Conservation (phyloP, 371 early-diverging fungal species). For the Choanephora cucurbitarum region DNA sequence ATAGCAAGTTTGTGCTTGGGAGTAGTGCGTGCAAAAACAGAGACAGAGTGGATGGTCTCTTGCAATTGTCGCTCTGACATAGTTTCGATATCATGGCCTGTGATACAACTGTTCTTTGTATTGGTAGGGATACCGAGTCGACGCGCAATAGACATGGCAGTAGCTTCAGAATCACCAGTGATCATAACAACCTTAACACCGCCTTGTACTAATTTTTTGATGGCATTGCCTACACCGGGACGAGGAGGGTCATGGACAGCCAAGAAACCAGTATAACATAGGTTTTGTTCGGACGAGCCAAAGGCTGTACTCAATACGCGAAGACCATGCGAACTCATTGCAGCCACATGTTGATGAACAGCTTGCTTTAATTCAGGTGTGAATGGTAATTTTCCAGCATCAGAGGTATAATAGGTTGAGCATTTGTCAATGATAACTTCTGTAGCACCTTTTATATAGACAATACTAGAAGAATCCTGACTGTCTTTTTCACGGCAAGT, state of each 20-base stretch:
- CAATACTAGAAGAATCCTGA: constrained; percentile 15
- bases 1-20: constrained; percentile 91
- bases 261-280: constrained; percentile 81
- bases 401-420: constrained; percentile 55
- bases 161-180: constrained; percentile 88
- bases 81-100: constrained; percentile 72
- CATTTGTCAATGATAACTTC: constrained; percentile 76
- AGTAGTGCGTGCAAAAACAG: constrained; percentile 89
- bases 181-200: constrained; percentile 89
- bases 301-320: constrained; percentile 87
- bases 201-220: constrained; percentile 62
- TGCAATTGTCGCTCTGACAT: constrained; percentile 68
- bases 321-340: constrained; percentile 81
- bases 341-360: constrained; percentile 58
- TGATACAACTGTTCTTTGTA: constrained; percentile 56
- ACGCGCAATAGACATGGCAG: constrained; percentile 80
- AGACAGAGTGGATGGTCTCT: constrained; percentile 56
- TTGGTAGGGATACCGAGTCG: constrained; percentile 73
- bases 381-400: constrained; percentile 38
- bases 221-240: constrained; percentile 67
- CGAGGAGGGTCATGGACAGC: constrained; percentile 89
- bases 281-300: constrained; percentile 56
- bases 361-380: constrained; percentile 53
- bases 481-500: constrained; percentile 48
- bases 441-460: constrained; percentile 78